Evolutionary conservation across 495 filamentous ascomycete genomes (phyloP).

Genomic region (Tuber magnatum): DNA sequence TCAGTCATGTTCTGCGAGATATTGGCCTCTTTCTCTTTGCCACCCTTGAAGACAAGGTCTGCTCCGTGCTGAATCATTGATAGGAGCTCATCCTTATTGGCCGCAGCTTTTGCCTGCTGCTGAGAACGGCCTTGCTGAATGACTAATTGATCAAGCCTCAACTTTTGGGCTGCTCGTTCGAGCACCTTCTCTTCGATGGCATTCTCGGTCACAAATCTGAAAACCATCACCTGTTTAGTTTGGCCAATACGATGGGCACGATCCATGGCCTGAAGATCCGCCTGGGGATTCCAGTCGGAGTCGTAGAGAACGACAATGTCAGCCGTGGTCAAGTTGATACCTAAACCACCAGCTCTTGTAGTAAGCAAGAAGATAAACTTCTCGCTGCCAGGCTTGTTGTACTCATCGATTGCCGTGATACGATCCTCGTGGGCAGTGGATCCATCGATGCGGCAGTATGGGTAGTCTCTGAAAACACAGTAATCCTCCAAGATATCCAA

Average conservation of each 20-base stretch:
- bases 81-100: conserved; percentile 91
- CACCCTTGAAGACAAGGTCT: conserved; percentile 75
- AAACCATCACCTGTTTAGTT: conserved; percentile 95
- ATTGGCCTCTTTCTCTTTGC: conserved; percentile 42
- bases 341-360: conserved; percentile 91
- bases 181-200: conserved; percentile 98
- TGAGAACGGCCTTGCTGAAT: conserved; percentile 98
- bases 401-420: conserved; percentile 95
- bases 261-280: conserved; percentile 97
- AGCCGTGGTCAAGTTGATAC: conserved; percentile 92
- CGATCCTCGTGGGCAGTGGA: conserved; percentile 96
- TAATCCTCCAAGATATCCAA: conserved; percentile 98
- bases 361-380: conserved; percentile 98
- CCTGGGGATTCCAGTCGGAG: conserved; percentile 98
- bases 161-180: conserved; percentile 92
- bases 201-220: conserved; percentile 93
- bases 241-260: conserved; percentile 97
- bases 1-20: conserved; percentile 59
- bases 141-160: conserved; percentile 96
- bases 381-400: conserved; percentile 90
- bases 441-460: conserved; percentile 97
- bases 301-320: conserved; percentile 98
- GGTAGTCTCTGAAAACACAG: conserved; percentile 85
- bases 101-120: conserved; percentile 71
- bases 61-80: conserved; percentile 99